These are phyloP conservation scores for Rhizophora apiculata DNA, from an alignment of 345 rosid species.

Conservation along the genomic window DNA sequence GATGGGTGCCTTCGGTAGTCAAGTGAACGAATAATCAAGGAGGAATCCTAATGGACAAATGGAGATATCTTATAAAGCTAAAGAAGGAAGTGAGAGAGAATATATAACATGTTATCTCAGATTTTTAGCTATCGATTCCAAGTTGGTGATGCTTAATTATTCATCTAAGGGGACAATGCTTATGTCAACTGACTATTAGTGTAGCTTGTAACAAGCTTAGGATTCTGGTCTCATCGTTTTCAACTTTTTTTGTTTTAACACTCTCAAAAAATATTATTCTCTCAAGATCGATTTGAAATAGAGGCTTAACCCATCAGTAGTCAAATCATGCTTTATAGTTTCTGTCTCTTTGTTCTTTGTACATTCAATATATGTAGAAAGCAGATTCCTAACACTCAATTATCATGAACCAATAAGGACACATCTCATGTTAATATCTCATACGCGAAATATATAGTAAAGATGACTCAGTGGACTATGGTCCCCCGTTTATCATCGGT, in stretches of 20 bases:
- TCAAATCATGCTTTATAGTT: conserved; percentile 13
- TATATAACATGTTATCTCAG: conserved; percentile 9
- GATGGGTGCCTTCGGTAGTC: too few relatives aligned
- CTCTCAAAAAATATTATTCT: conserved; percentile 21
- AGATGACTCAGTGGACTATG: not conserved
- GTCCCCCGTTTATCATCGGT: not conserved
- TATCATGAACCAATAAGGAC: too few relatives aligned
- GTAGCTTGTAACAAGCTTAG: conserved; percentile 21
- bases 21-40: conserved; percentile 8
- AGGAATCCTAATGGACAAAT: conserved; percentile 22
- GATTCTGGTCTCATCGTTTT: conserved; percentile 33
- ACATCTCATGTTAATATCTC: not conserved
- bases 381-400: not conserved
- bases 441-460: not conserved
- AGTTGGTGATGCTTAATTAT: conserved; percentile 12
- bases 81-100: conserved; percentile 11
- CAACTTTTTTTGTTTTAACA: conserved; percentile 2
- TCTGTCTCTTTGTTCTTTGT: conserved; percentile 4
- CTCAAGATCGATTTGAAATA: conserved; percentile 20
- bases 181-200: conserved; percentile 21
- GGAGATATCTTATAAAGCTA: not conserved
- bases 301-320: conserved; percentile 18
- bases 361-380: not conserved
- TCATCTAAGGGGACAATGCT: conserved; percentile 10
- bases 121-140: conserved; percentile 16